Conservation (phyloP, 805 yeast genomes). For the Nakazawaea sp. region DNA sequence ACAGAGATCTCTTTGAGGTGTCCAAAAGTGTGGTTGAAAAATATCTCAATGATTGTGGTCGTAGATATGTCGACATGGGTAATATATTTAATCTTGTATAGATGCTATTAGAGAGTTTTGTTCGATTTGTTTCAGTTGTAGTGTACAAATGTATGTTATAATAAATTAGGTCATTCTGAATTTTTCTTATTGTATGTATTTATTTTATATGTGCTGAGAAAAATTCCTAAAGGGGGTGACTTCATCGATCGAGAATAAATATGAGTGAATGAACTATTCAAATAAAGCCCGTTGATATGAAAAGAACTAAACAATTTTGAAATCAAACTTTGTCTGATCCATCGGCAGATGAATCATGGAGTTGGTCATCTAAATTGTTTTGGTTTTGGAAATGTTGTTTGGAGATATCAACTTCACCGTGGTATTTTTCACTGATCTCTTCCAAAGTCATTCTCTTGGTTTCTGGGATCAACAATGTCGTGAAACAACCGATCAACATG, state of each 20-base stretch:
- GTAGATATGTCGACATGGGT: conserved; percentile 84
- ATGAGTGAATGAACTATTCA: no score
- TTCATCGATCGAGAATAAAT: no score
- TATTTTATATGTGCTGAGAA: no score
- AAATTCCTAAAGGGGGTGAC: no score
- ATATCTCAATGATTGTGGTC: conserved; percentile 76
- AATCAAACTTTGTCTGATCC: conserved; percentile 9
- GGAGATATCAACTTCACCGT: conserved; percentile 64
- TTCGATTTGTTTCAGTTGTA: neutral
- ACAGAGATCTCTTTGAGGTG: conserved; percentile 49
- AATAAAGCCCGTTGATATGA: no score
- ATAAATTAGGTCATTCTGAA: no score
- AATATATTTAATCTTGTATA: conserved; percentile 54
- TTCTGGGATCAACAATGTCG: conserved; percentile 73
- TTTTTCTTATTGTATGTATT: no score
- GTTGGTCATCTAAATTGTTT: conserved; percentile 3
- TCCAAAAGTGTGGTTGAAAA: conserved; percentile 57
- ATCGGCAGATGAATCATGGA: conserved; percentile 7
- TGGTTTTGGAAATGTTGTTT: conserved; percentile 18
- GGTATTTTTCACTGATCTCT: conserved; percentile 72
- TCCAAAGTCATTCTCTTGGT: conserved; percentile 89
- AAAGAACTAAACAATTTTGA: no score
- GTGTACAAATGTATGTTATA: neutral
- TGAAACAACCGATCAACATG: conserved; percentile 73
- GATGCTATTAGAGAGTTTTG: no score